These are phyloP conservation scores for Mycena latifolia DNA, from an alignment of 768 basidiomycete species.

Conservation along the genomic window DNA sequence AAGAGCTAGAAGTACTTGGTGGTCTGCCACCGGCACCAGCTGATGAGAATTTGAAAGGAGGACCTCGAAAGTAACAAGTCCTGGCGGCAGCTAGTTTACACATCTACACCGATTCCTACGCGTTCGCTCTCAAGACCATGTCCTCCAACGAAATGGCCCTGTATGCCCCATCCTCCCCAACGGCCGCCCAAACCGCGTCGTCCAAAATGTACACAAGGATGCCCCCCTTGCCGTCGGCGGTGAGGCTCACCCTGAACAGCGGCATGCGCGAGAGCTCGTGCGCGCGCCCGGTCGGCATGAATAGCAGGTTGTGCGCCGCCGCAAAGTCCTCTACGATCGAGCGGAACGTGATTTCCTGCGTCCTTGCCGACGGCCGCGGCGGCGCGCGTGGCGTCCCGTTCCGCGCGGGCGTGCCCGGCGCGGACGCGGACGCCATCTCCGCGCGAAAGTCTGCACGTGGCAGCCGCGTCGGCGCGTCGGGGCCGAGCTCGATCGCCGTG, in stretches of 20 bases:
- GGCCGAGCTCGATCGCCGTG: conserved; percentile 88
- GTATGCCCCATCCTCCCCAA: conserved; percentile 71
- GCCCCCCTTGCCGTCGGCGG: conserved; percentile 87
- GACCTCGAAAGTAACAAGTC: too few relatives aligned
- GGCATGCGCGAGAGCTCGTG: conserved; percentile 92
- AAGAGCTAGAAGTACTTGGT: too few relatives aligned
- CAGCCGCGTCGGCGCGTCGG: conserved; percentile 76
- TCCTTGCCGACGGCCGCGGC: conserved; percentile 60
- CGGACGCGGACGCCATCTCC: conserved; percentile 51
- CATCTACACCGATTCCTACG: conserved; percentile 2
- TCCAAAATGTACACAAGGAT: conserved; percentile 91
- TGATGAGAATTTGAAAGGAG: too few relatives aligned
- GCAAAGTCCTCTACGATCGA: conserved; percentile 94
- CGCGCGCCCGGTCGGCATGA: conserved; percentile 88
- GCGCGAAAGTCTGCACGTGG: conserved; percentile 74
- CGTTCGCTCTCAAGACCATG: conserved; percentile 79
- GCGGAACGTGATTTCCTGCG: conserved; percentile 92
- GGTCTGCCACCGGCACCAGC: too few relatives aligned
- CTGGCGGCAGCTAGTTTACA: too few relatives aligned
- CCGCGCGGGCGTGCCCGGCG: conserved; percentile 27
- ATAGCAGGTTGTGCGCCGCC: conserved; percentile 86
- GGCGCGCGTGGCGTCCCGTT: conserved; percentile 49
- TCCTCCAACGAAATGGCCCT: conserved; percentile 88
- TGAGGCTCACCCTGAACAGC: conserved; percentile 84
- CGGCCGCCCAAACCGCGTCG: conserved; percentile 90